phyloP scores from a whole-genome alignment of 306 rosid species.

The Fagus sylvatica region DNA sequence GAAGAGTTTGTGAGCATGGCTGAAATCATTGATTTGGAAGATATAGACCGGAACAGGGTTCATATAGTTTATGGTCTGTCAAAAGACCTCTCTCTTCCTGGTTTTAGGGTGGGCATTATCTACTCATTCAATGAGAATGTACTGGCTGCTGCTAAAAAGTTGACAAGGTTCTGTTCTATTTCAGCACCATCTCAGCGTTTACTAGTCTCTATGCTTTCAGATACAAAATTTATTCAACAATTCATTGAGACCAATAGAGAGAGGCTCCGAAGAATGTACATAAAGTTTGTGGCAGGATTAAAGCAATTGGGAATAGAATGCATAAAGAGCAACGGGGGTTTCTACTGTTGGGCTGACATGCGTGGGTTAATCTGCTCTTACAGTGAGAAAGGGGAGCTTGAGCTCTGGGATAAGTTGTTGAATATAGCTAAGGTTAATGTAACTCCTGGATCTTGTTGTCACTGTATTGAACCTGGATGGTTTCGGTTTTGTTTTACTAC shows the following conservation, averaged over 20 bases:
- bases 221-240: slow-evolving; percentile 51
- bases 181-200: slow-evolving; percentile 71
- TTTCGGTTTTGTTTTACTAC: slow-evolving; percentile 74
- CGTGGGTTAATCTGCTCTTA: slow-evolving; percentile 60
- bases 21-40: slow-evolving; percentile 68
- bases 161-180: slow-evolving; percentile 71
- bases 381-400: slow-evolving; percentile 90
- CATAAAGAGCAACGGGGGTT: slow-evolving; percentile 69
- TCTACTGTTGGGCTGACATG: slow-evolving; percentile 95
- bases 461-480: slow-evolving; percentile 94
- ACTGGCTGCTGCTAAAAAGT: slow-evolving; percentile 60
- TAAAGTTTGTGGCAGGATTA: slow-evolving; percentile 60
- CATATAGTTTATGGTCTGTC: slow-evolving; percentile 78
- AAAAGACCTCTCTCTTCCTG: slow-evolving; percentile 78
- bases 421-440: slow-evolving; percentile 70
- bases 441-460: slow-evolving; percentile 85
- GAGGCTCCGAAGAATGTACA: slow-evolving; percentile 53
- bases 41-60: slow-evolving; percentile 66
- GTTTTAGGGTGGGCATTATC: slow-evolving; percentile 68
- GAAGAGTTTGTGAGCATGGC: slow-evolving; percentile 81
- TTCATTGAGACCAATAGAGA: slow-evolving; percentile 48
- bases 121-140: slow-evolving; percentile 70
- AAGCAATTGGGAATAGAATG: slow-evolving; percentile 75
- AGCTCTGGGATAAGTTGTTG: slow-evolving; percentile 88
- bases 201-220: slow-evolving; percentile 80